Conservation (phyloP, 306 rosid genomes). For the Medicago arabica region DNA sequence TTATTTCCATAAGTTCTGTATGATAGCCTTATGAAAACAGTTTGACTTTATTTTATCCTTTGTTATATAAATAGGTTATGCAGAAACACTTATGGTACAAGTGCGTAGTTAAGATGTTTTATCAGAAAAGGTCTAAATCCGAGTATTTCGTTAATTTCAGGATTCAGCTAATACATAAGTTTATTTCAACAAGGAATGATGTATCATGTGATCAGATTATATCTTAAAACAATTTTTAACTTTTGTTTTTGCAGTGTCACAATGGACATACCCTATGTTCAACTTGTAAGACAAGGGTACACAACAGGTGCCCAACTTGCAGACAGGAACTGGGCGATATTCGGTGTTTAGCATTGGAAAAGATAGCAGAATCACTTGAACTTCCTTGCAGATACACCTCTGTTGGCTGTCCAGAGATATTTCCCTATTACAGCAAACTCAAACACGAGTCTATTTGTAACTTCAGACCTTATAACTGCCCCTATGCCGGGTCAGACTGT, state of each 20-base stretch:
- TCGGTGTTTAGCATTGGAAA: conserved; percentile 79
- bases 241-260: conserved; percentile 65
- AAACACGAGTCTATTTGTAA: conserved; percentile 74
- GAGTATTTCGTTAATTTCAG: conserved; percentile 11
- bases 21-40: not conserved
- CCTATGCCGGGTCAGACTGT: conserved; percentile 83
- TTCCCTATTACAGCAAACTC: conserved; percentile 78
- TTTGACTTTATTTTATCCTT: not conserved
- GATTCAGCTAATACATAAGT: not conserved
- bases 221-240: not conserved
- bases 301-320: conserved; percentile 82
- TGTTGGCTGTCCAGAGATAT: conserved; percentile 77
- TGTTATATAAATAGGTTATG: not conserved
- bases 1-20: not conserved
- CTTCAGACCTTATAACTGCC: conserved; percentile 81
- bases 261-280: conserved; percentile 86
- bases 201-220: not conserved
- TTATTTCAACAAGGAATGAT: not conserved
- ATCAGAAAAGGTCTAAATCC: not conserved
- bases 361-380: conserved; percentile 83
- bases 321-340: conserved; percentile 81
- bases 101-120: not conserved
- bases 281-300: conserved; percentile 79
- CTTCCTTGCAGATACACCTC: conserved; percentile 70
- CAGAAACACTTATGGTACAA: not conserved